phyloP scores from a whole-genome alignment of 2,329 filamentous ascomycete genomes.

The Cladosporium sp. region DNA sequence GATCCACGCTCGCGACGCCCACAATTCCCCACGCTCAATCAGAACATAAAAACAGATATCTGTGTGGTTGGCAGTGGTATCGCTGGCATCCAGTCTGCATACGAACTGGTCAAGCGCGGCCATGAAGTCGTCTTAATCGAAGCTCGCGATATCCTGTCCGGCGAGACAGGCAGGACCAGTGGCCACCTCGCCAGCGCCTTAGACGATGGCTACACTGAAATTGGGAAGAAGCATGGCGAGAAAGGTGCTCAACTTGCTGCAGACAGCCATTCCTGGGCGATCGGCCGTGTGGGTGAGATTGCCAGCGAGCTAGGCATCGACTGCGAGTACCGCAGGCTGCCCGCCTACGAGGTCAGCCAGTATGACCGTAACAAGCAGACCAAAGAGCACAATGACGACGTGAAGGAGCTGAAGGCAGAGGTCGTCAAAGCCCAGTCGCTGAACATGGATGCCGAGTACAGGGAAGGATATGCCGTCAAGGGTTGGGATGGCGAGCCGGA shows the following conservation, averaged over 20 bases:
- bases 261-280: conserved; percentile 57
- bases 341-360: conserved; percentile 54
- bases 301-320: conserved; percentile 52
- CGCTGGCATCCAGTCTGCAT: conserved; percentile 53
- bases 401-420: conserved; percentile 49
- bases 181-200: conserved; percentile 57
- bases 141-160: conserved; percentile 55
- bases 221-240: conserved; percentile 54
- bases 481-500: conserved; percentile 55
- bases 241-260: conserved; percentile 51
- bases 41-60: conserved; percentile 50
- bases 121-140: conserved; percentile 55
- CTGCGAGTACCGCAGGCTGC: conserved; percentile 56
- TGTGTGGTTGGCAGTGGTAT: conserved; percentile 57
- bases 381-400: conserved; percentile 47
- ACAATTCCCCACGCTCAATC: conserved; percentile 44
- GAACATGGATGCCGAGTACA: conserved; percentile 46
- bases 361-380: conserved; percentile 41
- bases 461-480: conserved; percentile 48
- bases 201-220: conserved; percentile 55
- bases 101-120: conserved; percentile 55
- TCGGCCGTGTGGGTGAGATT: conserved; percentile 54
- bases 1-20: conserved; percentile 49
- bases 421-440: conserved; percentile 46
- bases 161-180: conserved; percentile 56